A percentile compares a stretch with the other conserved stretches of the same genome.
Conservation (phyloP, 1,139 yeast genomes). For the Lodderomyces margitis region DNA sequence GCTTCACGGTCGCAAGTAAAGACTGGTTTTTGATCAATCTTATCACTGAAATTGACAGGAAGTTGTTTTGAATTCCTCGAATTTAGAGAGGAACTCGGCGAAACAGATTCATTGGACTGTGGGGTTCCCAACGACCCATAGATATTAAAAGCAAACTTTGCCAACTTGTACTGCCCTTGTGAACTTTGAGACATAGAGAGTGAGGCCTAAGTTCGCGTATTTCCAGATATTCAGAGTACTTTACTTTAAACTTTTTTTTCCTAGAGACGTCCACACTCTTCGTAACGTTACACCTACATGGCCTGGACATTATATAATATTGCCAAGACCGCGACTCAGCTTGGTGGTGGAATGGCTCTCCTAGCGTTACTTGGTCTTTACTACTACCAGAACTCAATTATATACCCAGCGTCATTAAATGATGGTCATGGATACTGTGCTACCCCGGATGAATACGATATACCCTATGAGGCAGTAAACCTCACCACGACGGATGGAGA, state of each 20-base stretch:
- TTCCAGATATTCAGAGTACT: too few relatives aligned
- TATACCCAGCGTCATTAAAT: slow-evolving; percentile 81
- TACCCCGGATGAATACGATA: slow-evolving; percentile 69
- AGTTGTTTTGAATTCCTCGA: slow-evolving; percentile 17
- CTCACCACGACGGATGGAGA: slow-evolving; percentile 70
- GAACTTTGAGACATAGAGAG: slow-evolving; percentile 1
- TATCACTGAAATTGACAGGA: slow-evolving; percentile 1
- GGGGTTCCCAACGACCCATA: slow-evolving; percentile 28
- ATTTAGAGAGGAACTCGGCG: slow-evolving; percentile 20
- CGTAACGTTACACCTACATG: background rate
- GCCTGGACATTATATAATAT: slow-evolving; percentile 7
- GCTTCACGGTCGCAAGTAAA: slow-evolving; percentile 32
- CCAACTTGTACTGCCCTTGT: slow-evolving; percentile 23
- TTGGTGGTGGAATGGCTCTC: slow-evolving; percentile 37
- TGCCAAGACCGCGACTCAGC: slow-evolving; percentile 22
- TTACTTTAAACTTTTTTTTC: too few relatives aligned
- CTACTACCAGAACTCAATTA: slow-evolving; percentile 62
- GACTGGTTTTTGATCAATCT: slow-evolving; percentile 16
- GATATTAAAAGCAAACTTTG: slow-evolving; percentile 35
- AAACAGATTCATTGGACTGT: slow-evolving; percentile 15
- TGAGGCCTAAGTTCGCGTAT: too few relatives aligned
- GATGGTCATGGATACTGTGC: slow-evolving; percentile 75
- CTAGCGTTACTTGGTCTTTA: slow-evolving; percentile 57
- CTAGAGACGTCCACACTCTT: background rate
- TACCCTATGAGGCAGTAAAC: slow-evolving; percentile 64